Evolutionary conservation across 148 eudicot species (phyloP).

Genomic region (Talinum fruticosum): DNA sequence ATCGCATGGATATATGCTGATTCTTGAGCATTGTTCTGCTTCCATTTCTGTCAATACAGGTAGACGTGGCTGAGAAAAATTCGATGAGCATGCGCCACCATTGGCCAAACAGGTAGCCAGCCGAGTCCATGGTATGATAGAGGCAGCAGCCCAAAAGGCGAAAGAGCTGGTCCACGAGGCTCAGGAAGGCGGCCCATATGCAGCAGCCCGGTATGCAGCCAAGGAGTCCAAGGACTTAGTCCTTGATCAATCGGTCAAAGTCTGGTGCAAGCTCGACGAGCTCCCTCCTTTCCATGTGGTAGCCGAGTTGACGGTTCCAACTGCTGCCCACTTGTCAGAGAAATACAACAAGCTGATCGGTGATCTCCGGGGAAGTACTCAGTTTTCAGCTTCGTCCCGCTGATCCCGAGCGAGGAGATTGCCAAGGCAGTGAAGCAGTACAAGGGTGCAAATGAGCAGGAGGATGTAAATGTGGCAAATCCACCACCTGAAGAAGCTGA

Average conservation of each 20-base stretch:
- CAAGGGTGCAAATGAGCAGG: conserved; percentile 26
- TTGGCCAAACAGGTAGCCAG: conserved; percentile 37
- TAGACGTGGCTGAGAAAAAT: conserved; percentile 42
- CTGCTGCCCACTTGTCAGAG: conserved; percentile 40
- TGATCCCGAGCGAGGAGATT: conserved; percentile 53
- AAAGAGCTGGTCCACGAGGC: conserved; percentile 37
- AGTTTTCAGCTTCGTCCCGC: conserved; percentile 40
- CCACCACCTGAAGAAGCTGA: conserved; percentile 14
- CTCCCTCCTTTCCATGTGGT: conserved; percentile 35
- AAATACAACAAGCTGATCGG: conserved; percentile 41
- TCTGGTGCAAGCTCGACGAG: conserved; percentile 42
- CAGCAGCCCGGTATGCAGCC: conserved; percentile 39
- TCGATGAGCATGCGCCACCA: conserved; percentile 50
- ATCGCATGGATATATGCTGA: no score
- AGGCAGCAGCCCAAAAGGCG: conserved; percentile 29
- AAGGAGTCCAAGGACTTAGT: conserved; percentile 26
- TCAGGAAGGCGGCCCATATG: conserved; percentile 39
- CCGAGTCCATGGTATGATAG: conserved; percentile 21
- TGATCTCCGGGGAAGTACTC: conserved; percentile 26
- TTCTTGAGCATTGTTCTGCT: not conserved
- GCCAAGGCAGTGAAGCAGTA: conserved; percentile 51
- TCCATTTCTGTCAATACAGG: conserved; percentile 28
- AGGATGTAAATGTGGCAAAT: not conserved
- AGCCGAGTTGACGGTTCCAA: conserved; percentile 45
- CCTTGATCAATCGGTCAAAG: conserved; percentile 26